Evolutionary conservation across 345 rosid genomes (phyloP).

Genomic region (Isatis tinctoria): DNA sequence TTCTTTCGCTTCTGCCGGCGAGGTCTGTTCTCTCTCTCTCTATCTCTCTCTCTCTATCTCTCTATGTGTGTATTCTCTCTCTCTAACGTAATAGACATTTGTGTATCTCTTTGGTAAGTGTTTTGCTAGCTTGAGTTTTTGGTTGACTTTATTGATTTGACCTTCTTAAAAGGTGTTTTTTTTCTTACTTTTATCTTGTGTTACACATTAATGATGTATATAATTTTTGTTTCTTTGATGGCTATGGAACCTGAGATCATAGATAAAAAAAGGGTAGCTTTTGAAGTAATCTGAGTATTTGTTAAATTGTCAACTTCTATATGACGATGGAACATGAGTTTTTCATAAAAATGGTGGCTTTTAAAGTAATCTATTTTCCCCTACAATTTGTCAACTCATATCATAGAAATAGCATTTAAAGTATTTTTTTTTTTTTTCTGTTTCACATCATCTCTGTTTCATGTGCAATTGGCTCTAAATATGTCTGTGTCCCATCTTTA

Average conservation of each 20-base stretch:
- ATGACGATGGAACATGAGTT: neutral
- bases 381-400: neutral
- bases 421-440: neutral
- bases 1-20: slow-evolving; percentile 70
- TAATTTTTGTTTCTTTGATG: no score
- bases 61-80: neutral
- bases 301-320: no score
- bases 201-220: neutral
- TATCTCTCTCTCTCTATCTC: neutral
- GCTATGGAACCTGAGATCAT: no score
- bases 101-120: neutral
- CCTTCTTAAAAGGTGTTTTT: neutral
- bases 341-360: neutral
- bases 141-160: neutral
- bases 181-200: neutral
- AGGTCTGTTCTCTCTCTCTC: slow-evolving; percentile 43
- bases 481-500: no score
- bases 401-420: neutral
- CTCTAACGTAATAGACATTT: neutral
- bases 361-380: neutral
- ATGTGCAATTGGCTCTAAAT: no score
- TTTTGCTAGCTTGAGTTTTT: neutral
- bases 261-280: no score
- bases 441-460: neutral
- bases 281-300: no score